Evolutionary conservation across 176 grass and related monocot species (phyloP), one percentile per base, ranked within the genome.

Genomic region (Avena eriantha): DNA sequence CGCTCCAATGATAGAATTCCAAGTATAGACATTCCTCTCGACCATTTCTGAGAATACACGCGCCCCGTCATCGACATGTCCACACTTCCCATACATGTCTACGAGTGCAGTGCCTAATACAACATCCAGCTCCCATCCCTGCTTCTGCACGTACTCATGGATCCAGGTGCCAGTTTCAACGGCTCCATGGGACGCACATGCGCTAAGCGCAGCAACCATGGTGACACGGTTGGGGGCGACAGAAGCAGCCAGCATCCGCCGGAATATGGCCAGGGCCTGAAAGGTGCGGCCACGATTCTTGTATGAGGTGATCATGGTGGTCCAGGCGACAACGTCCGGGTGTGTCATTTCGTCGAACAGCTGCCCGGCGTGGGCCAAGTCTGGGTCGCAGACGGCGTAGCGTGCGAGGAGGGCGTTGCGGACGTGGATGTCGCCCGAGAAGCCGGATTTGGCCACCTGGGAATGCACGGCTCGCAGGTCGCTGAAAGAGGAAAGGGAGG

Each of bases 81-180:
- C 93, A 54, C 93, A 95, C 64, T 95, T 95, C 9, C 86, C 88
- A 15, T 95, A 95, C 93, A 95, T 92, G 86, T 92, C 88, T 10
- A 95, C 71, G 31, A 95, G 76, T 4, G 88, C 77, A 2, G 90
- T 92, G 31, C 90, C 93, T 60, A 95, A n/a, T 10, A 95, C 80
- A 51, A 92, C 86, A 60, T 92, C 90, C 58, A 95, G 31, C 16
- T 90, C 86, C 93, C 93, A 92, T 49, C 72, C 84, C 8, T 71
- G 83, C 64, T 54, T 84, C 86, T 56, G 68, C 45, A 90, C 56
- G 56, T 90, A 88, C 55, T 87, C 80, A 64, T 95, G 88, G 26
- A 95, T 95, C 93, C 93, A 90, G 19, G 90, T n/a, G 4, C 90
- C 90, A 33, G 79, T 76, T 43, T 95, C 86, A 0, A 91, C 3